Base-by-base conservation (phyloP, 2,329 filamentous ascomycete genomes). In the Aspergillus novofumigatus region DNA sequence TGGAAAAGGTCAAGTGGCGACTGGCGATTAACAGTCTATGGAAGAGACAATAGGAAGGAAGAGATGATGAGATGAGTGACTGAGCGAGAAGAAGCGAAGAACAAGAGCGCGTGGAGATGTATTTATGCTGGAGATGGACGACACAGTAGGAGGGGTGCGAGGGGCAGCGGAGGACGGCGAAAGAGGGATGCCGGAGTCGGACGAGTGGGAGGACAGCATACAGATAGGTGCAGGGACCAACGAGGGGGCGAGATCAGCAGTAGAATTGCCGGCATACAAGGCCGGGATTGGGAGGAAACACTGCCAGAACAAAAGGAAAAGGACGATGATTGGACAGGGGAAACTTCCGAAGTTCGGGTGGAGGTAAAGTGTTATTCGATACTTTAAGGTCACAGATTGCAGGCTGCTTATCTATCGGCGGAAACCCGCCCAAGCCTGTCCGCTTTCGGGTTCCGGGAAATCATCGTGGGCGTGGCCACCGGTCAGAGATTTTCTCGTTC, bases 71-170 rank as follows among this genome's bases (percentile, higher is more conserved):
- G 23, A 23, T 23, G 23, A 23, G 54, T 52, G 51, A 53, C 53
- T 57, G 59, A 56, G 56, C 53, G 51, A 45, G 50, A 53, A 54
- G 44, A 53, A 51, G 42, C 49, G 28, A 45, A 55, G 44, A 57
- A 29, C 35, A 11, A 42, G 53, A 21, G 51, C n/a, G 51, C 51
- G 56, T 57, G 53, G 59, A 60, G 59, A 59, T 63, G 69, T 69
- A 68, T 67, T 63, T 58, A 63, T 53, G 52, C 25, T 38, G 20
- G 52, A 78, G 61, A 90, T 86, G 23, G 52, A 47, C 51, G 48
- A 56, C 59, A 59, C 48, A 44, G 47, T 41, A 54, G 51, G 52
- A 41, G 47, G 56, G 57, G 50, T 51, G 38, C 21, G 53, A 25
- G 56, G 25, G 23, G 35, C 38, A 44, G 57, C 56, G 58, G 56